Base-by-base conservation (phyloP, 192 early-diverging fungal genomes). In the Dimargaris xerosporica region DNA sequence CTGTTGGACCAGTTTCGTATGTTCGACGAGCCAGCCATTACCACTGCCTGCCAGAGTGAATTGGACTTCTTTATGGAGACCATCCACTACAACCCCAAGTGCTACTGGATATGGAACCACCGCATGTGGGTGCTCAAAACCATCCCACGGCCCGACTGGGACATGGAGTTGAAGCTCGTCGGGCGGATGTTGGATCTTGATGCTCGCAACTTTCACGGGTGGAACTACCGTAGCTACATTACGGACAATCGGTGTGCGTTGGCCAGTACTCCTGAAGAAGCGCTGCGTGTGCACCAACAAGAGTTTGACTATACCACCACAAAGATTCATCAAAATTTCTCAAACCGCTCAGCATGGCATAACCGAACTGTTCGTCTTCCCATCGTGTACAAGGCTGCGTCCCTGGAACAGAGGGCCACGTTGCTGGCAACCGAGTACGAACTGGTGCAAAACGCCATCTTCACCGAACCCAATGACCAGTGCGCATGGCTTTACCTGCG, bases 311-410 rank as follows among this genome's bases (percentile, higher is more conserved):
- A 83, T 69, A 95, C 93, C 0, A 88, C 82, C 0, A 75, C 72
- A 48, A 96, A 99, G 71, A 95, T 99, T 70, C 79, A 80, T 51
- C 82, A 87, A 67, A 91, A 89, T 71, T 97, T 94, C 69, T 91
- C 90, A 23, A 99, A 99, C 75, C 93, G 89, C 67, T 90, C 93
- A 15, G 96, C 96, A n/a, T 99, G 96, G 96, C 94, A 99, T 68
- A 87, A 96, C 66, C 72, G 96, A 21, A 52, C 23, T n/a, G 28
- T 26, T 9, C 50, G 21, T n/a, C 28, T 52, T 11, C 50, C 50
- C 21, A 21, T 11, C 7, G 9, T 52, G 19, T 52, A 26, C 23
- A 52, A 52, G 28, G 21, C 50, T 2, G 28, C 28, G 21, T 21
- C 9, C 50, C 50, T 26, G 0, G 54, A 52, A 23, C 67, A 67